phyloP scores from a whole-genome alignment of 1,139 yeast species.

The Pichia sp. region DNA sequence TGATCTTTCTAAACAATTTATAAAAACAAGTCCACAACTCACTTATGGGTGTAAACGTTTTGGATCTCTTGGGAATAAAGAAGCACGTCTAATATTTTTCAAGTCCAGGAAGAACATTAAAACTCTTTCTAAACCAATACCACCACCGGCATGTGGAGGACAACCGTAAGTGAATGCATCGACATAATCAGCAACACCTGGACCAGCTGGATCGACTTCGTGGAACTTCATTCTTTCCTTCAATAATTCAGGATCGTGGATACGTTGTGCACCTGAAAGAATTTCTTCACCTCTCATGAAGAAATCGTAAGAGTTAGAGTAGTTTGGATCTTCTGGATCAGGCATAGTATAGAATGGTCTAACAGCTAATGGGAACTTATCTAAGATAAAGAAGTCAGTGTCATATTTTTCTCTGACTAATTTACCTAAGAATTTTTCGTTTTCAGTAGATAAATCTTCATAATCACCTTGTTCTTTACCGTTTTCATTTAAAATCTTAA shows the following conservation, averaged over 20 bases:
- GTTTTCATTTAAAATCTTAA: conserved; percentile 77
- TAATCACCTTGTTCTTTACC: conserved; percentile 75
- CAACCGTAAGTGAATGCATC: conserved; percentile 93
- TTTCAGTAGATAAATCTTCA: conserved; percentile 89
- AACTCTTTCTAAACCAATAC: conserved; percentile 97
- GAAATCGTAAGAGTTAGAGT: conserved; percentile 95
- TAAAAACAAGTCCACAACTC: not conserved
- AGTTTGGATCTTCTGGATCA: conserved; percentile 82
- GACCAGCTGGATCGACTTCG: conserved; percentile 72
- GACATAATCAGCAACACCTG: conserved; percentile 85
- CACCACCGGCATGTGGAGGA: conserved; percentile 99
- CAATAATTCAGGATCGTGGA: conserved; percentile 85
- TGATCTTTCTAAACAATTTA: not conserved
- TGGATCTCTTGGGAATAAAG: conserved; percentile 98
- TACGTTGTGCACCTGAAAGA: conserved; percentile 97
- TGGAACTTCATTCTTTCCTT: conserved; percentile 75
- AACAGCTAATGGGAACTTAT: conserved; percentile 92
- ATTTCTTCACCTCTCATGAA: conserved; percentile 99
- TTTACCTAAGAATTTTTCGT: conserved; percentile 88
- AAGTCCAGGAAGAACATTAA: conserved; percentile 96
- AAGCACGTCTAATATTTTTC: conserved; percentile 95
- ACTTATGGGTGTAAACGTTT: conserved; percentile 76
- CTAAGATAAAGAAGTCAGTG: conserved; percentile 96
- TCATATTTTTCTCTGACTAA: conserved; percentile 89
- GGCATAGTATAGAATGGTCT: conserved; percentile 99